Base-by-base conservation (phyloP, 2,329 filamentous ascomycete species). In the Cladosporium sp. region DNA sequence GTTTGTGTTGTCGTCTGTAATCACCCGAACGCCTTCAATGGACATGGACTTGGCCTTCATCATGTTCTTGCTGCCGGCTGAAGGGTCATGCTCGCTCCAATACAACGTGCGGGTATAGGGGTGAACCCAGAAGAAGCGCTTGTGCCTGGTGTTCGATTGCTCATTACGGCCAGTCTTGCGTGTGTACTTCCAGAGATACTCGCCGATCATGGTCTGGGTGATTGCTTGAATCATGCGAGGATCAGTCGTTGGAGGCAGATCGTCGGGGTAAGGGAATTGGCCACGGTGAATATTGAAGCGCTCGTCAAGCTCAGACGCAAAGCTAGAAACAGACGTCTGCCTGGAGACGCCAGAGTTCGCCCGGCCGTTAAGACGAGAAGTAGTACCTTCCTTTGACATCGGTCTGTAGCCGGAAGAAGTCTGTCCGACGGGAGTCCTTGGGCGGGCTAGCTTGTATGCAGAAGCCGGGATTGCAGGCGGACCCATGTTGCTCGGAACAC, bases 161-260 rank as follows among this genome's bases (percentile, higher is more conserved):
- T 90, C 88, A 49, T 84, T 87, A 19, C 92, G 85, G n/a, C 90
- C 91, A 53, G 91, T 80, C 73, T 93, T 96, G 62, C 93, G 86
- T 0, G 93, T 99, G 71, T 99, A 99, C 69, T 99, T 99, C 93
- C 93, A 99, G 36, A 99, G 77, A 68, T 92, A 97, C 68, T 99
- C 93, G 50, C 93, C 93, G 64, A 99, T 97, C 93, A 99, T 99
- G 15, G 93, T 97, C 70, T 99, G 92, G 2, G 93, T 99, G 58
- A 99, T 96, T 43, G 93, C 93, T 73, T 96, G 90, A 60, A 99
- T 97, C 90, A 99, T 96, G 61, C 92, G 88, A 56, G 92, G 92
- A 71, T 99, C 93, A 4, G 90, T 95, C 17, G 65, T 63, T 19
- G 83, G 76, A 8, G 83, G 81, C 54, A 93, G 80, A 12, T 84